These are phyloP conservation scores for Naganishia albida DNA, from an alignment of 1,284 basidiomycete species.

Conservation along the genomic window DNA sequence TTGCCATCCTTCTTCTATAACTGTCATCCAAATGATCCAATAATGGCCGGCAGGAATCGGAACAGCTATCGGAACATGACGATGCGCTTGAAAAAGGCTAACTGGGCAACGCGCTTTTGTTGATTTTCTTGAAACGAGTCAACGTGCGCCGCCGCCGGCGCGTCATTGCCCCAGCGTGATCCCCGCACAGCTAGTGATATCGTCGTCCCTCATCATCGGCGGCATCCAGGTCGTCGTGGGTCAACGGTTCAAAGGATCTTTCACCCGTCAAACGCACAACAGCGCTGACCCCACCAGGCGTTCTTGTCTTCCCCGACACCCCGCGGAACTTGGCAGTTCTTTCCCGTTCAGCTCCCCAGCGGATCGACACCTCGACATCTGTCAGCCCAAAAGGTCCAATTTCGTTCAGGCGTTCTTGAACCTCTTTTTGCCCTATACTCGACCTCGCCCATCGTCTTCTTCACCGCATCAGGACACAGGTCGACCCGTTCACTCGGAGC, in stretches of 20 bases:
- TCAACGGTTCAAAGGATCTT: conserved; percentile 24
- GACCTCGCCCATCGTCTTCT: conserved; percentile 17
- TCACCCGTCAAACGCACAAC: conserved; percentile 26
- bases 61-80: neutral
- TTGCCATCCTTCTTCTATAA: neutral
- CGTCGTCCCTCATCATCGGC: neutral
- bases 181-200: neutral
- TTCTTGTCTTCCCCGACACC: conserved; percentile 29
- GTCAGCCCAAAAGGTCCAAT: conserved; percentile 2
- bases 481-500: conserved; percentile 29
- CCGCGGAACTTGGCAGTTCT: conserved; percentile 25
- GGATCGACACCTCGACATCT: conserved; percentile 16
- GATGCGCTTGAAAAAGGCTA: conserved; percentile 1
- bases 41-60: too few relatives aligned
- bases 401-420: conserved; percentile 22
- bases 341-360: conserved; percentile 11
- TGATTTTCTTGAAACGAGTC: neutral
- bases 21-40: neutral
- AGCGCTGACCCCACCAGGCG: conserved; percentile 26
- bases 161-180: conserved; percentile 24
- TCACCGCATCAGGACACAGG: conserved; percentile 26
- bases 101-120: conserved; percentile 5
- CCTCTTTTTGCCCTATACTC: conserved; percentile 18
- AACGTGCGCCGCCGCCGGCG: neutral
- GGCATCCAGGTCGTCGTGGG: neutral